Percentiles rank a stretch among this genome's conserved stretches.
These are phyloP conservation scores for Lactarius sp. DNA, from an alignment of 768 basidiomycete species.

Conservation along the genomic window DNA sequence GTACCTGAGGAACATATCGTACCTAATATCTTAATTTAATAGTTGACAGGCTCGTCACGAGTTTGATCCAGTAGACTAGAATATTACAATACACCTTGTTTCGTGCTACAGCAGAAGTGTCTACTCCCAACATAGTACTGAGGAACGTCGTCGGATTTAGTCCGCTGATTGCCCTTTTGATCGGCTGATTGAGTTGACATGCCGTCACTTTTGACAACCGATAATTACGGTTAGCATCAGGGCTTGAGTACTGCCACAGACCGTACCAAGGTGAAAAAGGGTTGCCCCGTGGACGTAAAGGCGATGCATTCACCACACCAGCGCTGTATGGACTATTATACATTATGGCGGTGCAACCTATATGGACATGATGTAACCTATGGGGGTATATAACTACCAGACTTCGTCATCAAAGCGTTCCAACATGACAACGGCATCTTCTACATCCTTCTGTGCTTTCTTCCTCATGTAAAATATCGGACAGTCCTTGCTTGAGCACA, in stretches of 20 bases:
- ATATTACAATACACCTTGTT: not conserved
- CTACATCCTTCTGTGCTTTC: slow-evolving; percentile 97
- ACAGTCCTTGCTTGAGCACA: slow-evolving; percentile 96
- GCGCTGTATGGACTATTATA: slow-evolving; percentile 24
- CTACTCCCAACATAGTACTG: not conserved
- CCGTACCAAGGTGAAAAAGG: not conserved
- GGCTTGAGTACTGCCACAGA: not conserved
- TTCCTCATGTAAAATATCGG: slow-evolving; percentile 99
- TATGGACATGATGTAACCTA: not conserved
- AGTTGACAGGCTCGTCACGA: not conserved
- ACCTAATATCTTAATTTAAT: slow-evolving; percentile 1
- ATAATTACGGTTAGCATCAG: not conserved
- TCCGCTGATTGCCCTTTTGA: not conserved
- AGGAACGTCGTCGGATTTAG: not conserved
- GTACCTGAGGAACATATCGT: not conserved
- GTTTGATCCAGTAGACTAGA: slow-evolving; percentile 1
- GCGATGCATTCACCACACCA: not conserved
- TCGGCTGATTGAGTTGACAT: not conserved
- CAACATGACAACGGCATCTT: slow-evolving; percentile 70
- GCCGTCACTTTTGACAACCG: not conserved
- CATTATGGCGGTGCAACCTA: slow-evolving; percentile 11
- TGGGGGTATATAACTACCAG: slow-evolving; percentile 44
- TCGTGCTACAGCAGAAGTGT: not conserved
- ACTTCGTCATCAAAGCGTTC: slow-evolving; percentile 79
- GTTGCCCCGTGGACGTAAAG: not conserved